These are phyloP conservation scores for Exophiala sp. DNA, from an alignment of 2,329 filamentous ascomycete species.

Conservation along the genomic window DNA sequence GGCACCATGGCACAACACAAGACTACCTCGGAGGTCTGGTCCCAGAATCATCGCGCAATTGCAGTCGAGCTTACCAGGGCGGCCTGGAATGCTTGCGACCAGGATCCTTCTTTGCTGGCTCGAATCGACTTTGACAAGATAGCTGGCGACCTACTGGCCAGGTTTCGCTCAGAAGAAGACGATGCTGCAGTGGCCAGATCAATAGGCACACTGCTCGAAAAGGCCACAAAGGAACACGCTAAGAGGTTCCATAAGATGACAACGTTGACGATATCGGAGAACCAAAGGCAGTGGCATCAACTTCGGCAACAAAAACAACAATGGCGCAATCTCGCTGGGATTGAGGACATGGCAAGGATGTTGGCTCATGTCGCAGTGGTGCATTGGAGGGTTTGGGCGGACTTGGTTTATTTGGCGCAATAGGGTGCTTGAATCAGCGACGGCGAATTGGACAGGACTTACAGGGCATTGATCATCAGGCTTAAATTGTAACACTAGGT, in stretches of 20 bases:
- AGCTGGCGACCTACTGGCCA: background rate
- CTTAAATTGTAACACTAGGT: background rate
- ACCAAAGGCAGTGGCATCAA: conserved; percentile 34
- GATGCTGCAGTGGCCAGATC: background rate
- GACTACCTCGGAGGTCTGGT: conserved; percentile 31
- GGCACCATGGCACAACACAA: conserved; percentile 1
- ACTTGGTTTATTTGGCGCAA: conserved; percentile 59
- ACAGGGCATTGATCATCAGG: background rate
- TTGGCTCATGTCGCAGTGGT: conserved; percentile 79
- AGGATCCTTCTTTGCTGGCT: conserved; percentile 28
- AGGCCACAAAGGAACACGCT: conserved; percentile 30
- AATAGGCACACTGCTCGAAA: conserved; percentile 29
- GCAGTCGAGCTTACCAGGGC: conserved; percentile 43
- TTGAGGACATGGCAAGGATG: conserved; percentile 62
- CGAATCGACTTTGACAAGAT: conserved; percentile 2
- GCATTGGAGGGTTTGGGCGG: conserved; percentile 86
- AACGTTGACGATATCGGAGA: conserved; percentile 43
- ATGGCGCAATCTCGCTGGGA: conserved; percentile 31
- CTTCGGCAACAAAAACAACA: conserved; percentile 17
- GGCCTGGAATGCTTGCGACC: conserved; percentile 34
- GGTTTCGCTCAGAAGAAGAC: conserved; percentile 10
- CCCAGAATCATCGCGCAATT: conserved; percentile 36
- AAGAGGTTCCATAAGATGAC: conserved; percentile 40
- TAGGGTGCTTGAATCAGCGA: background rate
- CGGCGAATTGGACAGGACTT: background rate